Percentiles rank a stretch among this genome's conserved stretches.
phyloP scores from a whole-genome alignment of 108 stramenopile genomes.

The Skeletonema menzelii region DNA sequence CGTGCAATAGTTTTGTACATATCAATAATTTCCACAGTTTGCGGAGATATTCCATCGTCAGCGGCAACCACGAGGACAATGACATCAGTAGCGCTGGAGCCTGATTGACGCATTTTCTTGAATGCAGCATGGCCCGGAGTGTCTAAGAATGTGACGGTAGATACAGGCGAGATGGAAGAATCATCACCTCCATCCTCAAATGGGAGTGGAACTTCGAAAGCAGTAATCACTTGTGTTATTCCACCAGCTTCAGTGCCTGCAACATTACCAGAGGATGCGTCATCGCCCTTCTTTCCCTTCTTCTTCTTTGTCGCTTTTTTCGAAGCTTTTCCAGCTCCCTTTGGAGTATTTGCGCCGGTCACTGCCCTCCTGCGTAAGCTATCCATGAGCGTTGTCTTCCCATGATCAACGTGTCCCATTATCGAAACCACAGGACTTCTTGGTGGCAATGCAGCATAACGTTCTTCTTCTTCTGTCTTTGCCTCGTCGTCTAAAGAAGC shows the following conservation, averaged over 20 bases:
- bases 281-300: conserved; percentile 25
- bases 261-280: conserved; percentile 39
- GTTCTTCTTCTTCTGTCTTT: conserved; percentile 37
- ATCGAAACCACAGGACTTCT: conserved; percentile 82
- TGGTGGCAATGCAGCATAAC: conserved; percentile 44
- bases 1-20: conserved; percentile 86
- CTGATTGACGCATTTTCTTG: conserved; percentile 89
- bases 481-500: conserved; percentile 18
- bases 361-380: conserved; percentile 53
- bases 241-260: conserved; percentile 97
- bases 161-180: conserved; percentile 3
- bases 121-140: conserved; percentile 98
- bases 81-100: conserved; percentile 92
- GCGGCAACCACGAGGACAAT: conserved; percentile 96
- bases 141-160: conserved; percentile 93
- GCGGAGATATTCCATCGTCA: conserved; percentile 94
- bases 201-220: conserved; percentile 81
- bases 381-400: conserved; percentile 91
- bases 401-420: conserved; percentile 94
- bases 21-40: conserved; percentile 95
- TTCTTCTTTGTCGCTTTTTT: conserved; percentile 23
- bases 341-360: conserved; percentile 9
- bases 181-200: conserved; percentile 21
- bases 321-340: conserved; percentile 5
- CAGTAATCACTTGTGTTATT: conserved; percentile 96